A percentile compares a stretch with the other conserved stretches of the same genome.
Evolutionary conservation across 2,329 filamentous ascomycete genomes (phyloP).

Genomic region (Aspergillus sp.): DNA sequence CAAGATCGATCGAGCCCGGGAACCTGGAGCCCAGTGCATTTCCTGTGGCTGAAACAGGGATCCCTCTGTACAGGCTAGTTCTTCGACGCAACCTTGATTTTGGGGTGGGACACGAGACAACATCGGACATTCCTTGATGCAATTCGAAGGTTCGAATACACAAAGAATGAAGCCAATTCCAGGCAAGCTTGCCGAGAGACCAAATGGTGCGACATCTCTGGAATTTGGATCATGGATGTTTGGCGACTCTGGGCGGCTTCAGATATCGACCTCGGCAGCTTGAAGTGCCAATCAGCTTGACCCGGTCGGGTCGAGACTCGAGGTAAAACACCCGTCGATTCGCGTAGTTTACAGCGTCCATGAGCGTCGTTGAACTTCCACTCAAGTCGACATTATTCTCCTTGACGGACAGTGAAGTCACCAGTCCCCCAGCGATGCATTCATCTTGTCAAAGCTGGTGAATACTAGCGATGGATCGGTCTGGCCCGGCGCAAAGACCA

Average conservation of each 20-base stretch:
- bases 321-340: too few species aligned
- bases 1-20: background rate
- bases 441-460: too few species aligned
- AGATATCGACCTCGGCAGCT: too few species aligned
- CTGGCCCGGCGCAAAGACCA: conserved; percentile 16
- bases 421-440: too few species aligned
- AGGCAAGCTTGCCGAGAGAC: background rate
- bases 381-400: too few species aligned
- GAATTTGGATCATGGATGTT: background rate
- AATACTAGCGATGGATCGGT: background rate
- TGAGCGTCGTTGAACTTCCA: too few species aligned
- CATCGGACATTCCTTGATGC: background rate
- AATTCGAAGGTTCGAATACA: background rate
- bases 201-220: background rate
- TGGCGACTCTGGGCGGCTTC: too few species aligned
- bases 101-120: background rate
- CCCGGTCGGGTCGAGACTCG: too few species aligned
- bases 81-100: background rate
- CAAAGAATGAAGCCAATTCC: background rate
- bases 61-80: background rate
- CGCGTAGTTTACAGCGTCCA: too few species aligned
- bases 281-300: too few species aligned
- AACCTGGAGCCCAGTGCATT: background rate
- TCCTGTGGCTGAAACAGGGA: background rate
- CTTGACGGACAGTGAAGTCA: too few species aligned